phyloP scores from a whole-genome alignment of 495 filamentous ascomycete genomes.

The Hypoxylon fuscum region DNA sequence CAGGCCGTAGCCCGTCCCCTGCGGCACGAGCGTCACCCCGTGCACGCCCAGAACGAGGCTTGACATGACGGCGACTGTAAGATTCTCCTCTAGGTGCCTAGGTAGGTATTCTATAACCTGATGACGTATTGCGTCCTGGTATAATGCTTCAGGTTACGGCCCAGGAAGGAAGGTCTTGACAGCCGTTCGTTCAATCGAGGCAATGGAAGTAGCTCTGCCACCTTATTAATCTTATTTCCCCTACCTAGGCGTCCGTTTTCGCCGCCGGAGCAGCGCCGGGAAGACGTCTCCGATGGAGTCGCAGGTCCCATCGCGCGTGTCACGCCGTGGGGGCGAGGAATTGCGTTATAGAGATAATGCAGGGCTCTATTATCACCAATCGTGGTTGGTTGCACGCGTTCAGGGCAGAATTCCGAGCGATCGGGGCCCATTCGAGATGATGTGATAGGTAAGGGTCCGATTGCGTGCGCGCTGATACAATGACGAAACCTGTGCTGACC shows the following conservation, averaged over 20 bases:
- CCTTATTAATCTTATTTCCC: background rate
- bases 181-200: too few species aligned
- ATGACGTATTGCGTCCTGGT: background rate
- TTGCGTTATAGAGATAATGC: slow-evolving; percentile 27
- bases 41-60: slow-evolving; percentile 24
- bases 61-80: slow-evolving; percentile 16
- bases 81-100: background rate
- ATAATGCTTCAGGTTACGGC: too few species aligned
- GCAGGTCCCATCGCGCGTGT: slow-evolving; percentile 17
- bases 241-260: background rate
- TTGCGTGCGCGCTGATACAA: slow-evolving; percentile 27
- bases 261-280: slow-evolving; percentile 16
- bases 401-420: background rate
- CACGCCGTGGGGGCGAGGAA: slow-evolving; percentile 28
- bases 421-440: background rate
- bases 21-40: slow-evolving; percentile 40
- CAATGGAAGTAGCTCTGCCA: background rate
- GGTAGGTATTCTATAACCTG: background rate
- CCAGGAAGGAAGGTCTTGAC: background rate
- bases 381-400: background rate
- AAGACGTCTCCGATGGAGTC: slow-evolving; percentile 10
- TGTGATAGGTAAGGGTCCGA: slow-evolving; percentile 14
- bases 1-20: slow-evolving; percentile 75
- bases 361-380: background rate
- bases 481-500: slow-evolving; percentile 18